phyloP scores from a whole-genome alignment of 495 filamentous ascomycete species.

The Aspergillus indologenus region DNA sequence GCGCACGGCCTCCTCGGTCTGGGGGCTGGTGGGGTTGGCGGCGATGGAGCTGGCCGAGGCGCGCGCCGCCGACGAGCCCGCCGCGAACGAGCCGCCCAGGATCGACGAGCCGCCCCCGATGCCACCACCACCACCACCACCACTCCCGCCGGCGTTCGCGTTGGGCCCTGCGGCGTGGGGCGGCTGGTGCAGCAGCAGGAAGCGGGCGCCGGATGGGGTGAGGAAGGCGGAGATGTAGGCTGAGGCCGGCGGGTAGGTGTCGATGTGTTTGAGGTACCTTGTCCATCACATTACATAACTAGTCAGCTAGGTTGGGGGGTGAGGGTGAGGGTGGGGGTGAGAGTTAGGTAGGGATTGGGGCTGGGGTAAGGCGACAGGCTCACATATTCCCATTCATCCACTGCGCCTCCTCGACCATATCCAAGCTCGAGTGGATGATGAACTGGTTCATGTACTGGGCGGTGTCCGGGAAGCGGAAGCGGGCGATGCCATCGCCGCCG shows the following conservation, averaged over 20 bases:
- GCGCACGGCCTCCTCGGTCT: constrained; percentile 90
- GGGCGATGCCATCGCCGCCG: constrained; percentile 85
- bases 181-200: constrained; percentile 85
- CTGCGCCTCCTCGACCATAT: constrained; percentile 93
- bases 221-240: constrained; percentile 90
- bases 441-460: constrained; percentile 95
- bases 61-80: constrained; percentile 30
- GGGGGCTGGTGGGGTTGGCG: constrained; percentile 77
- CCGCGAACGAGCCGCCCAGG: constrained; percentile 28
- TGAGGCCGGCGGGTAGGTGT: constrained; percentile 76
- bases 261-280: constrained; percentile 94
- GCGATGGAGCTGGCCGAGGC: constrained; percentile 63
- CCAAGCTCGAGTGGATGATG: constrained; percentile 86
- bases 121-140: too few species aligned
- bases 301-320: too few species aligned
- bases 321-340: background rate
- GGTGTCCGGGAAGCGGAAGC: constrained; percentile 73
- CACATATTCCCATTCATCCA: constrained; percentile 82
- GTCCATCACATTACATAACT: too few species aligned
- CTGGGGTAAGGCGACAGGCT: constrained; percentile 9
- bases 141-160: too few species aligned
- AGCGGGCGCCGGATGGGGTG: constrained; percentile 65
- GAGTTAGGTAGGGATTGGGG: background rate
- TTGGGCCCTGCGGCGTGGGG: too few species aligned
- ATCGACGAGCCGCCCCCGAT: constrained; percentile 10